Conservation (phyloP, 441 rosid species). For the Dalechampia spathulata region DNA sequence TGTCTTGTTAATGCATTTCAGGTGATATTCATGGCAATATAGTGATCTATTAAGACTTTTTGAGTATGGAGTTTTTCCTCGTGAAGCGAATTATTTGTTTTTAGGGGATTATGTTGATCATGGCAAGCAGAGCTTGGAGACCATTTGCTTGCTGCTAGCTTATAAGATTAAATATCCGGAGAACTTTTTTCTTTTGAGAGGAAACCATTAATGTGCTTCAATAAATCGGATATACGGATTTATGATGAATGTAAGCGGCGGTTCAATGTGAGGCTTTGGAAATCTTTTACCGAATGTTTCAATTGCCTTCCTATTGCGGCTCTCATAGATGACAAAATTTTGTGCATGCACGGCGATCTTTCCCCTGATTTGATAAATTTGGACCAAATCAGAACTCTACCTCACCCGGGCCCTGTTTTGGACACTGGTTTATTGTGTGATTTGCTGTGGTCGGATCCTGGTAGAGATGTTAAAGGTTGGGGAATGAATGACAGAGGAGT, state of each 20-base stretch:
- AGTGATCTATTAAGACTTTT: conserved; percentile 81
- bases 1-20: conserved; percentile 19
- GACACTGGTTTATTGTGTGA: conserved; percentile 87
- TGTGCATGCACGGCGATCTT: conserved; percentile 97
- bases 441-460: conserved; percentile 96
- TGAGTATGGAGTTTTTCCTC: conserved; percentile 91
- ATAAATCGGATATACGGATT: conserved; percentile 82
- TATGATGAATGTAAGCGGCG: conserved; percentile 89
- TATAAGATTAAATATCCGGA: conserved; percentile 89
- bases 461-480: conserved; percentile 81
- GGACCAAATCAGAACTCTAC: conserved; percentile 63
- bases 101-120: conserved; percentile 92
- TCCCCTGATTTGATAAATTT: conserved; percentile 72
- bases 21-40: conserved; percentile 88
- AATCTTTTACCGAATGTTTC: conserved; percentile 75
- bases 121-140: conserved; percentile 94
- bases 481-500: conserved; percentile 95
- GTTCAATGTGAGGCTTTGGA: conserved; percentile 87
- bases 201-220: conserved; percentile 88
- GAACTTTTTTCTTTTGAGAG: conserved; percentile 81
- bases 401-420: conserved; percentile 70
- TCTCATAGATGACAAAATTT: conserved; percentile 73
- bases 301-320: conserved; percentile 93
- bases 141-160: conserved; percentile 82
- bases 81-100: conserved; percentile 74